Percentiles rank a stretch among this genome's conserved stretches.
phyloP scores from a whole-genome alignment of 768 basidiomycete genomes.

The Podaxis pistillaris region DNA sequence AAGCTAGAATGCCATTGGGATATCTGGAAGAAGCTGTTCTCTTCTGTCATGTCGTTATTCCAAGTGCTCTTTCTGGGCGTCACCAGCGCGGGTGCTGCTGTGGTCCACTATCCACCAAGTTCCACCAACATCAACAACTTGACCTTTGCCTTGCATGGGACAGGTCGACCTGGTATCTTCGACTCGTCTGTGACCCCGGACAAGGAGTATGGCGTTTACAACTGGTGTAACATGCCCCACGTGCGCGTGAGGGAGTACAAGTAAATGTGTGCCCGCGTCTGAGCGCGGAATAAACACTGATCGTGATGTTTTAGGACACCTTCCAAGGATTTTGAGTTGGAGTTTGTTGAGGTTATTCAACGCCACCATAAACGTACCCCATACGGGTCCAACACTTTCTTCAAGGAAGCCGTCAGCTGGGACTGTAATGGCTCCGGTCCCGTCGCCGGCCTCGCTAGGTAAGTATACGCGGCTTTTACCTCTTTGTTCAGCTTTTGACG shows the following conservation, averaged over 20 bases:
- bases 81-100: slow-evolving; percentile 18
- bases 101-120: slow-evolving; percentile 39
- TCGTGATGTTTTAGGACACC: slow-evolving; percentile 28
- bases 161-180: slow-evolving; percentile 46
- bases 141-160: slow-evolving; percentile 38
- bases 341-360: slow-evolving; percentile 53
- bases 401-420: slow-evolving; percentile 46
- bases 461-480: background rate
- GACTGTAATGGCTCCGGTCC: slow-evolving; percentile 42
- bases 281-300: background rate
- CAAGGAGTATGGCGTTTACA: slow-evolving; percentile 41
- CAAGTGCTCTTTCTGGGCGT: slow-evolving; percentile 15
- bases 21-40: background rate
- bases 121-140: slow-evolving; percentile 41
- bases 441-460: slow-evolving; percentile 32
- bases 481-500: background rate
- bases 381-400: slow-evolving; percentile 49
- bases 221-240: slow-evolving; percentile 59
- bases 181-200: slow-evolving; percentile 39
- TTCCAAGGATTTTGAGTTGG: slow-evolving; percentile 31
- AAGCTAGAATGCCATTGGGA: background rate
- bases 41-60: slow-evolving; percentile 21
- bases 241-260: slow-evolving; percentile 42
- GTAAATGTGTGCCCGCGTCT: slow-evolving; percentile 26
- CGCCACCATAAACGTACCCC: slow-evolving; percentile 55